Conservation (phyloP, 495 filamentous ascomycete genomes). For the Evernia prunastri region DNA sequence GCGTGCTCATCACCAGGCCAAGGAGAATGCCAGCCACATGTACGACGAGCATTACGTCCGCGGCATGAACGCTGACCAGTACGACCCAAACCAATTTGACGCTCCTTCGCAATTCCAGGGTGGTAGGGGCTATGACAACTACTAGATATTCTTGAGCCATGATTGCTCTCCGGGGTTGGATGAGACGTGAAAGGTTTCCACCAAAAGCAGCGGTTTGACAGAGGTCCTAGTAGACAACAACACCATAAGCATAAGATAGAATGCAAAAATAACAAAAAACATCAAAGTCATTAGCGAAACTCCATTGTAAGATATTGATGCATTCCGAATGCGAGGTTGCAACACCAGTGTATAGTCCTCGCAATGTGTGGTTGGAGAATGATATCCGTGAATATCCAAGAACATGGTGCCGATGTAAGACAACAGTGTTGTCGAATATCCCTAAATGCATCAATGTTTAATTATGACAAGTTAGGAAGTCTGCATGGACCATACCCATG, state of each 20-base stretch:
- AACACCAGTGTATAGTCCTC: not conserved
- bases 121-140: not conserved
- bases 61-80: conserved; percentile 33
- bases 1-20: conserved; percentile 59
- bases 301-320: not conserved
- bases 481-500: not conserved
- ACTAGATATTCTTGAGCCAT: not conserved
- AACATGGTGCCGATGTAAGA: not conserved
- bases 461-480: too few species aligned
- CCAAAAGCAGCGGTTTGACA: not conserved
- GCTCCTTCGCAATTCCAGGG: conserved; percentile 29
- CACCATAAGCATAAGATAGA: not conserved
- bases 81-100: conserved; percentile 38
- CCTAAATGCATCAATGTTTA: too few species aligned
- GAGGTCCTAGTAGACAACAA: not conserved
- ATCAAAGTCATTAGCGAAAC: not conserved
- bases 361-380: not conserved
- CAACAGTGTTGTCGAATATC: too few species aligned
- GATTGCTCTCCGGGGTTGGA: not conserved
- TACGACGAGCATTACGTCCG: conserved; percentile 56
- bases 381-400: not conserved
- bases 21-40: conserved; percentile 56
- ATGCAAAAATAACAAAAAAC: not conserved
- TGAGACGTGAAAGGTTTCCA: not conserved
- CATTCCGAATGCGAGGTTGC: not conserved